phyloP scores from a whole-genome alignment of 148 eudicot genomes.

The Heliamphora exappendiculata region DNA sequence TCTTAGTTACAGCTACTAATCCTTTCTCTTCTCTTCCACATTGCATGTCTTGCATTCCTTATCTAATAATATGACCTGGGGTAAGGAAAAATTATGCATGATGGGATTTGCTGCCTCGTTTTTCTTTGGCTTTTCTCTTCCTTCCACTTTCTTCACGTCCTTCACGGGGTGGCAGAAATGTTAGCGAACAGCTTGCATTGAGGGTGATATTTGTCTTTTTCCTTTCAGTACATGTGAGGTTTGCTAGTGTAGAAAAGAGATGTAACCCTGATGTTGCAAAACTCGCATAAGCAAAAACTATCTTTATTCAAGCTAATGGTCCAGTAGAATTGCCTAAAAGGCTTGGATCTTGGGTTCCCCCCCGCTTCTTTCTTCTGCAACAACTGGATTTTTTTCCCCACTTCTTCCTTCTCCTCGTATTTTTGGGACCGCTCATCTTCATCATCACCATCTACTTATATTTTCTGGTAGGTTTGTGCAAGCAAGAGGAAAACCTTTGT shows the following conservation, averaged over 20 bases:
- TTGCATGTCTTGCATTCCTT: background rate
- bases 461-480: conserved; percentile 73
- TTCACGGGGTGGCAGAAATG: background rate
- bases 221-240: background rate
- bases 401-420: background rate
- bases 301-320: background rate
- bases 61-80: background rate
- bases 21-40: background rate
- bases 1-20: background rate
- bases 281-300: background rate
- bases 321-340: background rate
- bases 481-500: conserved; percentile 92
- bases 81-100: background rate
- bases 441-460: background rate
- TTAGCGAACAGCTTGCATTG: background rate
- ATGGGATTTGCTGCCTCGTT: background rate
- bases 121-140: background rate
- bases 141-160: background rate
- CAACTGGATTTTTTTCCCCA: too few relatives aligned
- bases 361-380: too few relatives aligned
- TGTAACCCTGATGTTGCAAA: background rate
- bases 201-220: background rate
- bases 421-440: background rate
- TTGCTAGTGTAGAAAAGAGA: background rate
- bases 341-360: background rate